Evolutionary conservation across 2,329 filamentous ascomycete species (phyloP), one percentile per base, ranked within the genome.

Genomic region (Exophiala sp.): DNA sequence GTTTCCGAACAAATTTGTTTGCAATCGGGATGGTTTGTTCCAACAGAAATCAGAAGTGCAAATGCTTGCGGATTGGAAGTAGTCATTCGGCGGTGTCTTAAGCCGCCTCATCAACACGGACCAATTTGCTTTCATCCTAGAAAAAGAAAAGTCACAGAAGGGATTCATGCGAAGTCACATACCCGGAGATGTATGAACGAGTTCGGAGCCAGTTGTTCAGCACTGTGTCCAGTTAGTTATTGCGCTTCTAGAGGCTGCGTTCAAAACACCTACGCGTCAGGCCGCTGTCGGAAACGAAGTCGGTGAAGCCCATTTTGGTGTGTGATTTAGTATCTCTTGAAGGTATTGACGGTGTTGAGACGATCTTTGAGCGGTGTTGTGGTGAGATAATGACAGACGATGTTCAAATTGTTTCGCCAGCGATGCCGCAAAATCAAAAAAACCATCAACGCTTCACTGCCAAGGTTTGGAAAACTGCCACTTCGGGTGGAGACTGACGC

Each of bases 21-120:
- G 34, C 55, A 63, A 50, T 59, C 59, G 44, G 39, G 6, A 21
- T 21, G 10, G 39, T 44, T 22, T 24, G 50, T 60, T 56, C n/a
- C 37, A 50, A 42, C 21, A 57, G 57, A 22, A 48, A 65, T 88
- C 85, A 90, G 86, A 87, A 78, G 70, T 86, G 84, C 85, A 84
- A 79, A 76, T 75, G 65, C 78, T 76, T 79, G 79, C 83, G 76
- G n/a, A 82, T 83, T 79, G 78, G 76, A 71, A 73, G 76, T 87
- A 86, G 79, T 88, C 87, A 85, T 79, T 68, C 75, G 73, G 81
- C 83, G 85, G 86, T 76, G 85, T 90, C 86, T 91, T 91, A 86
- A 88, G 79, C 81, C 85, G 83, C 82, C 84, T 91, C 85, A 80
- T 87, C 82, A 91, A 93, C 86, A 91, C 86, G 86, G 87, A 91